Conservation (phyloP, 805 yeast species). For the Ogataea kodamae region DNA sequence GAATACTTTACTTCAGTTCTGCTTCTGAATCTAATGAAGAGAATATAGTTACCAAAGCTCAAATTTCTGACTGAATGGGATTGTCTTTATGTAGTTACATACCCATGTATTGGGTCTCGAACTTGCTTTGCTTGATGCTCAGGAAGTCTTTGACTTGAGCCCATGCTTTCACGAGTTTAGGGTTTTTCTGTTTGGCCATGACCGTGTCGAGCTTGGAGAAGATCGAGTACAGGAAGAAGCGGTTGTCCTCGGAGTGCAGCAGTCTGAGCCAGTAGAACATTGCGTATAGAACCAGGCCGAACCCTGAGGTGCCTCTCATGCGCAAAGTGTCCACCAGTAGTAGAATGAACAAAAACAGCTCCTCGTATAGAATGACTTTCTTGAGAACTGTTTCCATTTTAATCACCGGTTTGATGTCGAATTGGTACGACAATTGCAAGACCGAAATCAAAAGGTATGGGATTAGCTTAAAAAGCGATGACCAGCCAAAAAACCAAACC, state of each 20-base stretch:
- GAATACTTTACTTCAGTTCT: constrained; percentile 81
- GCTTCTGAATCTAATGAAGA: constrained; percentile 95
- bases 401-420: constrained; percentile 40
- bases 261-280: constrained; percentile 70
- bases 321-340: constrained; percentile 57
- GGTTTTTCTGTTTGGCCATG: constrained; percentile 42
- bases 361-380: constrained; percentile 55
- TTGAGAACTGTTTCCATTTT: constrained; percentile 39
- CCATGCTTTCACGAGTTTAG: constrained; percentile 42
- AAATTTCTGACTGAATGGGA: constrained; percentile 18
- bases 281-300: constrained; percentile 54
- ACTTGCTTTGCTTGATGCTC: constrained; percentile 38
- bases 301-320: constrained; percentile 67
- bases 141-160: constrained; percentile 37
- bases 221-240: constrained; percentile 40
- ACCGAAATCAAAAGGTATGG: constrained; percentile 58
- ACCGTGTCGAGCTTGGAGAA: constrained; percentile 42
- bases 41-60: constrained; percentile 65
- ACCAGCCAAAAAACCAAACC: constrained; percentile 62
- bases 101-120: constrained; percentile 22
- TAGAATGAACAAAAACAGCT: constrained; percentile 50
- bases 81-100: constrained; percentile 5
- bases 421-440: constrained; percentile 48
- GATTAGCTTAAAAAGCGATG: constrained; percentile 59
- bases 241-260: constrained; percentile 49